Percentiles rank a stretch among this genome's conserved stretches.
Conservation (phyloP, 768 basidiomycete species). For the Ramaria rubella region DNA sequence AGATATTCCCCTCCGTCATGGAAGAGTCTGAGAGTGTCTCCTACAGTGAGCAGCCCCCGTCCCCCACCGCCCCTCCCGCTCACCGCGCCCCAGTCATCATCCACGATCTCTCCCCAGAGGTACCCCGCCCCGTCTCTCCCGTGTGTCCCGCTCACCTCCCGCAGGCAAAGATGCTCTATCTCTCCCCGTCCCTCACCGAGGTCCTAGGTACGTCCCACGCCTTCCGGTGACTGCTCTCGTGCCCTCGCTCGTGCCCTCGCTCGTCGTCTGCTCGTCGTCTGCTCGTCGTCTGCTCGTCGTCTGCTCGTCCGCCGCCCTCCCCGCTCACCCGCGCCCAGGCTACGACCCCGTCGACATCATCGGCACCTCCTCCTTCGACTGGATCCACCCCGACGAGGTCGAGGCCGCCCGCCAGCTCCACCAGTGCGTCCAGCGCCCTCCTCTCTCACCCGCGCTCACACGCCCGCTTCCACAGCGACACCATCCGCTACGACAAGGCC, state of each 20-base stretch:
- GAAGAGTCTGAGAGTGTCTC: constrained; percentile 59
- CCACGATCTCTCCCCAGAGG: constrained; percentile 73
- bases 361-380: constrained; percentile 60
- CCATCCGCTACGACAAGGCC: constrained; percentile 72
- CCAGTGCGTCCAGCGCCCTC: constrained; percentile 40
- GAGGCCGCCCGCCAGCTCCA: constrained; percentile 59
- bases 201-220: constrained; percentile 42
- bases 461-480: constrained; percentile 41
- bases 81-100: constrained; percentile 52
- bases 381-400: constrained; percentile 79
- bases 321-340: constrained; percentile 38
- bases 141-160: constrained; percentile 6
- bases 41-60: constrained; percentile 46
- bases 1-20: constrained; percentile 19
- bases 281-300: neutral
- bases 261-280: too few species aligned
- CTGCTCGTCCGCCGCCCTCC: neutral
- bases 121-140: constrained; percentile 23
- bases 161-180: constrained; percentile 10
- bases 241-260: neutral
- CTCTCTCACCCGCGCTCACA: neutral
- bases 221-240: too few species aligned
- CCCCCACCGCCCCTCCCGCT: constrained; percentile 4
- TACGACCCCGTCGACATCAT: constrained; percentile 69
- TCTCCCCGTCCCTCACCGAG: constrained; percentile 10